Evolutionary conservation across 371 early-diverging fungal species (phyloP).

Genomic region (Fennellomyces sp.): DNA sequence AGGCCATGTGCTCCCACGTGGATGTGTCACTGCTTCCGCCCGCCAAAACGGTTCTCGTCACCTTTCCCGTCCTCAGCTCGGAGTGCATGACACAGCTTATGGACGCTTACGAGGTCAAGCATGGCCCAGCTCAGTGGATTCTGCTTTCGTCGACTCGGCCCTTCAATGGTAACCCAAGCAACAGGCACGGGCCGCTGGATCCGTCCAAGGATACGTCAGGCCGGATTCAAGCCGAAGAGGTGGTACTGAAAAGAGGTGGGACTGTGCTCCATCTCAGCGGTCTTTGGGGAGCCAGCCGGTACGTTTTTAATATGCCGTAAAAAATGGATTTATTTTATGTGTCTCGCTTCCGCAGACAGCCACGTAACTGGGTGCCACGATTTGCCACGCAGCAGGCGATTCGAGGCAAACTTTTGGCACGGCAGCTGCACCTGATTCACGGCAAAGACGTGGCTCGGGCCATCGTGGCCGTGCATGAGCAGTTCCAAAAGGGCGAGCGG

Average conservation of each 20-base stretch:
- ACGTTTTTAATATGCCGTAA: no score
- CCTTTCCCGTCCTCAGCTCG: conserved; percentile 37
- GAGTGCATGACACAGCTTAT: conserved; percentile 30
- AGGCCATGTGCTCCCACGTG: conserved; percentile 2
- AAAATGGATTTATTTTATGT: background rate
- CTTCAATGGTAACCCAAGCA: conserved; percentile 25
- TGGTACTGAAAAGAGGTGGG: conserved; percentile 28
- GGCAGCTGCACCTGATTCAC: conserved; percentile 50
- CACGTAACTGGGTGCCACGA: conserved; percentile 46
- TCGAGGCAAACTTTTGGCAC: conserved; percentile 31
- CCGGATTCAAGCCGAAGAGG: conserved; percentile 37
- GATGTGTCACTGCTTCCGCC: conserved; percentile 31
- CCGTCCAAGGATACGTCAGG: conserved; percentile 33
- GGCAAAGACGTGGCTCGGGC: conserved; percentile 49
- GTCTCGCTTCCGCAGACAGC: conserved; percentile 24
- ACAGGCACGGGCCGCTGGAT: conserved; percentile 42
- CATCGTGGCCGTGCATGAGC: conserved; percentile 36
- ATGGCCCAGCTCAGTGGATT: conserved; percentile 39
- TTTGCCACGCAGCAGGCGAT: conserved; percentile 35
- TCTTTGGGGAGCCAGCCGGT: conserved; percentile 50
- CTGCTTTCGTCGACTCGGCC: conserved; percentile 45
- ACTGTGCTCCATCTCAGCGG: conserved; percentile 47
- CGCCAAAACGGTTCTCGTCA: conserved; percentile 43
- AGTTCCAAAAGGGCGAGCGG: conserved; percentile 32
- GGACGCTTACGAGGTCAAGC: conserved; percentile 27